Percentiles rank a stretch among this genome's conserved stretches.
phyloP scores from a whole-genome alignment of 2,329 filamentous ascomycete species.

The Oidium heveae region DNA sequence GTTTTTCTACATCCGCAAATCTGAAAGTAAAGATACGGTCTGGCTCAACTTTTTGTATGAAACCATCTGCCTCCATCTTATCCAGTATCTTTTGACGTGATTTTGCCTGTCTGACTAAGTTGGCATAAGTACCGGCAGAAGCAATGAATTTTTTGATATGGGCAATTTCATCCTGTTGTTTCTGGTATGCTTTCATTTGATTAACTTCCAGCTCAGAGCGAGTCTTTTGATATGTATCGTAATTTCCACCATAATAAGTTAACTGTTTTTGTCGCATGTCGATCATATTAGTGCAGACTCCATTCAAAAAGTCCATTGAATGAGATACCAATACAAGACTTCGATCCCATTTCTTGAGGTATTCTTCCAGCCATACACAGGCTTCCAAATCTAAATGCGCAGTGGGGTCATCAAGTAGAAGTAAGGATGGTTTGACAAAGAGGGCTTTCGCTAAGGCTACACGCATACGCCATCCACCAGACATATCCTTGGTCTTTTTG shows the following conservation, averaged over 20 bases:
- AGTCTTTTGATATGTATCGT: constrained; percentile 94
- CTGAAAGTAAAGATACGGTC: constrained; percentile 93
- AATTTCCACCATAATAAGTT: constrained; percentile 98
- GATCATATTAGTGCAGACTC: constrained; percentile 94
- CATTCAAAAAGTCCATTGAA: constrained; percentile 97
- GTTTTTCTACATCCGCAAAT: constrained; percentile 95
- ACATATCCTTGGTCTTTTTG: constrained; percentile 99
- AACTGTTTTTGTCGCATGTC: constrained; percentile 84
- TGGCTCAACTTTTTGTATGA: constrained; percentile 69
- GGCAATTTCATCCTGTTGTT: constrained; percentile 95
- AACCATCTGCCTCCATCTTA: constrained; percentile 99
- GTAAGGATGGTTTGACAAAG: constrained; percentile 89
- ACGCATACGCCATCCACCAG: constrained; percentile 99
- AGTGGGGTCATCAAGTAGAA: constrained; percentile 92
- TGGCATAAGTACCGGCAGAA: constrained; percentile 97
- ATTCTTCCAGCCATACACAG: constrained; percentile 98
- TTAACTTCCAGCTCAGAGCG: constrained; percentile 84
- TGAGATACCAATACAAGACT: constrained; percentile 92
- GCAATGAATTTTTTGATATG: constrained; percentile 99
- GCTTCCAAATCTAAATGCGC: constrained; percentile 98
- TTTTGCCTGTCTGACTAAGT: constrained; percentile 96
- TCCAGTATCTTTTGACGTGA: constrained; percentile 98
- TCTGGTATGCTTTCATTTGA: constrained; percentile 96
- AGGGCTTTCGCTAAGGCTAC: constrained; percentile 91
- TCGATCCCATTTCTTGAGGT: constrained; percentile 98